A percentile compares a stretch with the other conserved stretches of the same genome.
phyloP scores from a whole-genome alignment of 1,284 basidiomycete genomes.

The Polyporus tsugae region DNA sequence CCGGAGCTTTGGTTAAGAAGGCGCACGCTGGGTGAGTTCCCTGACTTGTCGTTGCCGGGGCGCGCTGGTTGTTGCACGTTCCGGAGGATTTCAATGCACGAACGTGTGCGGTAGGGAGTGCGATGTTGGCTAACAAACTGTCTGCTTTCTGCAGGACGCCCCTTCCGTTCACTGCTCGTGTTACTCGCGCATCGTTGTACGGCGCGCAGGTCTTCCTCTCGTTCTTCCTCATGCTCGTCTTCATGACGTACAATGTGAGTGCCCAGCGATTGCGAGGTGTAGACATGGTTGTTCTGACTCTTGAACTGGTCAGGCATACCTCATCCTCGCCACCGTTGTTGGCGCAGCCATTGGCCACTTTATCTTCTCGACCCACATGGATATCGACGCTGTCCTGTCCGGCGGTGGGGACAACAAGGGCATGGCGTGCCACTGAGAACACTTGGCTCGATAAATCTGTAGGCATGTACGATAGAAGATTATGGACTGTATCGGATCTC shows the following conservation, averaged over 20 bases:
- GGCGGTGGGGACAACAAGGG: conserved; percentile 56
- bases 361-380: conserved; percentile 67
- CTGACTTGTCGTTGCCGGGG: background rate
- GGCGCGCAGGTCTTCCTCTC: conserved; percentile 74
- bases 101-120: background rate
- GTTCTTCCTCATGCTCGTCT: conserved; percentile 89
- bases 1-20: conserved; percentile 52
- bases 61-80: background rate
- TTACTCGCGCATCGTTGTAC: conserved; percentile 70
- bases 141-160: conserved; percentile 45
- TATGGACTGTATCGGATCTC: conserved; percentile 8
- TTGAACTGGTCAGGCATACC: conserved; percentile 65
- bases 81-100: background rate
- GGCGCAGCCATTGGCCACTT: conserved; percentile 81
- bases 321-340: conserved; percentile 75
- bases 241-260: conserved; percentile 87
- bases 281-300: background rate
- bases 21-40: conserved; percentile 51
- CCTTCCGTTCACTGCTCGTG: conserved; percentile 59
- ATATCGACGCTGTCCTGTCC: conserved; percentile 63
- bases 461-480: conserved; percentile 27
- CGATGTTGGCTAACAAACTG: conserved; percentile 11
- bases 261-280: conserved; percentile 4
- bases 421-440: conserved; percentile 60
- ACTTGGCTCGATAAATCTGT: background rate